These are phyloP conservation scores for Fraxinus floribunda DNA, from an alignment of 305 asterid genomes.

Conservation along the genomic window DNA sequence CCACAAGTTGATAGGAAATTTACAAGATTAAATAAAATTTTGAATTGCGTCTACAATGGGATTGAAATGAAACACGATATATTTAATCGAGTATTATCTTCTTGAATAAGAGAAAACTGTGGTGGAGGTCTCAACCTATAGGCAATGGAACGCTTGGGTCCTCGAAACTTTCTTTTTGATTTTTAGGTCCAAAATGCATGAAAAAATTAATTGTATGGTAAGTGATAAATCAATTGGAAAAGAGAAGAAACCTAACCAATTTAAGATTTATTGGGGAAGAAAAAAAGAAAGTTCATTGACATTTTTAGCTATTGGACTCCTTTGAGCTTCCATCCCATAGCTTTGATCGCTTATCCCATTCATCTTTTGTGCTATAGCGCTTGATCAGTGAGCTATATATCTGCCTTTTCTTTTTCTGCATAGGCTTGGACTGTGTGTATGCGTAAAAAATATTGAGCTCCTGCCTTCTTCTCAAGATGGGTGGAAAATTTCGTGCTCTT, in stretches of 20 bases:
- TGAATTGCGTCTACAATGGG: conserved; percentile 17
- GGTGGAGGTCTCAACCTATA: neutral
- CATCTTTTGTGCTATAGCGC: no score
- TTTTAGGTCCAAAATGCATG: neutral
- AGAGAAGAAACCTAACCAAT: neutral
- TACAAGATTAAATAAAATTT: conserved; percentile 11
- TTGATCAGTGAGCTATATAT: no score
- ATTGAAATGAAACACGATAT: conserved; percentile 18
- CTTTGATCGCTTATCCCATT: no score
- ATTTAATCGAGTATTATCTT: neutral
- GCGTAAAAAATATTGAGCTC: no score
- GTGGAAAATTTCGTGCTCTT: no score
- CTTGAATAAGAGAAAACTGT: neutral
- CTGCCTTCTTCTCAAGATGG: no score
- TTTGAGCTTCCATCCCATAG: no score
- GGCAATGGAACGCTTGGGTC: neutral
- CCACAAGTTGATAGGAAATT: conserved; percentile 25
- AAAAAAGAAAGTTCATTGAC: no score
- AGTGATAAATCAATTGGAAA: neutral
- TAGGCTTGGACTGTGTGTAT: no score
- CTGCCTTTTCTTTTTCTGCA: no score
- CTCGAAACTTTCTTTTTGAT: conserved; percentile 13
- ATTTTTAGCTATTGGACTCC: no score
- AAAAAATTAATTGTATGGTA: neutral
- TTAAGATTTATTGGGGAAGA: no score